A percentile compares a stretch with the other conserved stretches of the same genome.
phyloP scores from a whole-genome alignment of 352 stramenopile genomes.

The Blastocystis sp. region DNA sequence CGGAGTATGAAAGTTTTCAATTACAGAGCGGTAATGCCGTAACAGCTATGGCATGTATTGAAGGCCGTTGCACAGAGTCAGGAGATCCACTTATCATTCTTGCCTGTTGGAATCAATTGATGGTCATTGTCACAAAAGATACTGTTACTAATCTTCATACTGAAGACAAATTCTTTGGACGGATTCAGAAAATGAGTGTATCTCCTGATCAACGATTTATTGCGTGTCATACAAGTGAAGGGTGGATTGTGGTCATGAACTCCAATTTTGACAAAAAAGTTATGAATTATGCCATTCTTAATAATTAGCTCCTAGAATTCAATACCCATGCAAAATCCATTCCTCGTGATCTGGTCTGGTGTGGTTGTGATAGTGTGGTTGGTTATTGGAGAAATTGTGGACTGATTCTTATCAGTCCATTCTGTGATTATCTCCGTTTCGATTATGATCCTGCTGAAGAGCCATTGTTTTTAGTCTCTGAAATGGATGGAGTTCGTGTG shows the following conservation, averaged over 20 bases:
- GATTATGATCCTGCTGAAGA: constrained; percentile 23
- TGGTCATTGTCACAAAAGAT: neutral
- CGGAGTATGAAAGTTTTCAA: neutral
- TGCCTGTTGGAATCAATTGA: constrained; percentile 19
- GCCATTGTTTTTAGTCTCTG: constrained; percentile 4
- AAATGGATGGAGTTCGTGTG: constrained; percentile 33
- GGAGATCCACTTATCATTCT: constrained; percentile 5
- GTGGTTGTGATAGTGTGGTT: constrained; percentile 40
- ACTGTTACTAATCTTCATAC: neutral
- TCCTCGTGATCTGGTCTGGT: constrained; percentile 14
- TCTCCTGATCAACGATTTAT: constrained; percentile 18
- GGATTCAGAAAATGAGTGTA: neutral
- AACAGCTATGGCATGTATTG: constrained; percentile 7
- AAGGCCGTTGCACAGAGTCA: constrained; percentile 21
- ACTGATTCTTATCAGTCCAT: constrained; percentile 30
- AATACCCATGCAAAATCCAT: neutral
- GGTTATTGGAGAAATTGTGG: constrained; percentile 26
- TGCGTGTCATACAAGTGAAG: neutral
- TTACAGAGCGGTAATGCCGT: constrained; percentile 3
- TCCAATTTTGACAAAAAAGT: constrained; percentile 30
- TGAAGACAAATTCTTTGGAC: constrained; percentile 1
- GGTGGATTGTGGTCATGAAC: constrained; percentile 18
- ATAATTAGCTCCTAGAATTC: constrained; percentile 61
- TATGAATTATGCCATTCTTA: neutral
- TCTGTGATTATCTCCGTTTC: constrained; percentile 50